These are phyloP conservation scores for Cerrena zonata DNA, from an alignment of 1,284 basidiomycete genomes.

Conservation along the genomic window DNA sequence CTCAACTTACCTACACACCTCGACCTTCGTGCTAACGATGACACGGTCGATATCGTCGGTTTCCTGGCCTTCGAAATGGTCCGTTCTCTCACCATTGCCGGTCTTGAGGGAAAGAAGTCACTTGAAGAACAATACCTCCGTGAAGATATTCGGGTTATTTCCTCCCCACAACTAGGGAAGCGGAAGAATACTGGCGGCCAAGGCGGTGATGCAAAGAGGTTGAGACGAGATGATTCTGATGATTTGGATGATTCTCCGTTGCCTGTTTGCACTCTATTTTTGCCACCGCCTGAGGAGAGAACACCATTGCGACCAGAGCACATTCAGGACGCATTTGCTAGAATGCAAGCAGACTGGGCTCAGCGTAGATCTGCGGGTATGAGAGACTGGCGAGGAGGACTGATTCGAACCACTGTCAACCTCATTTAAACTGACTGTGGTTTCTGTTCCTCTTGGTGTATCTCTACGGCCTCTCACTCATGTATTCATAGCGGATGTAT, in stretches of 20 bases:
- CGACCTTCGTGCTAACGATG: slow-evolving; percentile 89
- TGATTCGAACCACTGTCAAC: slow-evolving; percentile 72
- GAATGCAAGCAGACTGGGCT: slow-evolving; percentile 81
- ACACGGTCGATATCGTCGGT: slow-evolving; percentile 93
- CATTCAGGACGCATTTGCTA: slow-evolving; percentile 82
- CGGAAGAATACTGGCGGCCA: slow-evolving; percentile 44
- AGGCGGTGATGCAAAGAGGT: slow-evolving; percentile 47
- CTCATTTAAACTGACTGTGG: slow-evolving; percentile 53
- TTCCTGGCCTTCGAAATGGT: slow-evolving; percentile 98
- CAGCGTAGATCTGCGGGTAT: slow-evolving; percentile 77
- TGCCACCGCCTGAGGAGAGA: slow-evolving; percentile 73
- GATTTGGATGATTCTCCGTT: slow-evolving; percentile 51
- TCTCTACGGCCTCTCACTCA: slow-evolving; percentile 2
- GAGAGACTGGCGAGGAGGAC: slow-evolving; percentile 80
- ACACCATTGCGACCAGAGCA: slow-evolving; percentile 76
- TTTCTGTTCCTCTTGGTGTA: slow-evolving; percentile 4
- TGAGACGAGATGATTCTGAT: slow-evolving; percentile 57
- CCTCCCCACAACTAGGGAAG: slow-evolving; percentile 60
- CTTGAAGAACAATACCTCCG: slow-evolving; percentile 68
- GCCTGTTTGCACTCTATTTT: slow-evolving; percentile 68
- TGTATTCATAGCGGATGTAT: slow-evolving; percentile 2
- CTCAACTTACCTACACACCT: slow-evolving; percentile 85
- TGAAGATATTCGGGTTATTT: slow-evolving; percentile 46
- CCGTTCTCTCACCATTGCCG: slow-evolving; percentile 82
- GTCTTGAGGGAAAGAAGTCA: slow-evolving; percentile 74